Evolutionary conservation across 495 filamentous ascomycete genomes (phyloP).

Genomic region (Annulohypoxylon stygium): DNA sequence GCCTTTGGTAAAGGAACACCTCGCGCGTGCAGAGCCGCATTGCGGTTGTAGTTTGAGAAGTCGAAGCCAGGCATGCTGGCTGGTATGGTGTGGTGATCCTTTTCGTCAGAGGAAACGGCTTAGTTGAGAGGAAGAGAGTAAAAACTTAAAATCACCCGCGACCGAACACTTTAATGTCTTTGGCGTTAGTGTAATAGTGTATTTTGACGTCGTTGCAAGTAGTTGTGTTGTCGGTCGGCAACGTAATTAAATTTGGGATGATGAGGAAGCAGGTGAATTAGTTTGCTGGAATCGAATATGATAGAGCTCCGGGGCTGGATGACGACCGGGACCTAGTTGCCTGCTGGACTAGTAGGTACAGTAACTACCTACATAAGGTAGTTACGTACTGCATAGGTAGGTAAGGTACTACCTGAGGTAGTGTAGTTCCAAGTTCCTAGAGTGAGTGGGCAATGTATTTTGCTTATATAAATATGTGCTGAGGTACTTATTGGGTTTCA

Average conservation of each 20-base stretch:
- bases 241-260: constrained; percentile 8
- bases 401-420: too few relatives aligned
- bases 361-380: too few relatives aligned
- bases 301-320: constrained; percentile 31
- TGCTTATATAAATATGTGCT: background rate
- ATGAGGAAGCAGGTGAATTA: constrained; percentile 4
- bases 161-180: constrained; percentile 14
- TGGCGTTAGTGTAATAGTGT: background rate
- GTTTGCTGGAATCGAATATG: constrained; percentile 23
- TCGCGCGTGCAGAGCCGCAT: constrained; percentile 91
- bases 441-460: background rate
- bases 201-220: background rate
- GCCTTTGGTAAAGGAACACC: constrained; percentile 96
- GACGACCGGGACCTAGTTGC: constrained; percentile 52
- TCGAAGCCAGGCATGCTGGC: constrained; percentile 95
- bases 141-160: constrained; percentile 1
- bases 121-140: background rate
- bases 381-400: background rate
- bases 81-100: constrained; percentile 10
- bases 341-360: constrained; percentile 25
- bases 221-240: constrained; percentile 14
- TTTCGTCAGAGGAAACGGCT: background rate
- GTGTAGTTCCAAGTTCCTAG: background rate
- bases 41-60: constrained; percentile 99
- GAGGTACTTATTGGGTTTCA: background rate